Evolutionary conservation across 345 rosid genomes (phyloP).

Genomic region (Salix brachista): DNA sequence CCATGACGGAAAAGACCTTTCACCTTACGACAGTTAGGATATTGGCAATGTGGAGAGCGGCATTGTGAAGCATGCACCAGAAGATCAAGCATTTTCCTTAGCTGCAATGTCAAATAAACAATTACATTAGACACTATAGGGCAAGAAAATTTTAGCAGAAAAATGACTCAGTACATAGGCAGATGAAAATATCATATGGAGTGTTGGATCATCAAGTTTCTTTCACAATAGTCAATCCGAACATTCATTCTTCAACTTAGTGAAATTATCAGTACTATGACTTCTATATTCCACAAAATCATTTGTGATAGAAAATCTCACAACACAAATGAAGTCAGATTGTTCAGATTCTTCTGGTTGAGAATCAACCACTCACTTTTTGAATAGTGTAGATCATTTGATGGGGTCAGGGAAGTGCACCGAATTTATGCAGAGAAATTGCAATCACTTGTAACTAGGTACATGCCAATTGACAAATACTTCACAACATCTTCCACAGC

Average conservation of each 20-base stretch:
- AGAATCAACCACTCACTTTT: too few relatives aligned
- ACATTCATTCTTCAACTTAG: not conserved
- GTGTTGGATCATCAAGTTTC: not conserved
- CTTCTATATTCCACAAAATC: not conserved
- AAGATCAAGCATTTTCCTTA: slow-evolving; percentile 97
- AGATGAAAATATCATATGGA: not conserved
- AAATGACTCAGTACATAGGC: not conserved
- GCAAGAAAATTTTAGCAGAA: not conserved
- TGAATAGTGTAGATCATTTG: not conserved
- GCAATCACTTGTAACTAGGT: not conserved
- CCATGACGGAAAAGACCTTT: slow-evolving; percentile 97
- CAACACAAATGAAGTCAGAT: not conserved
- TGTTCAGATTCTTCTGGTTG: not conserved
- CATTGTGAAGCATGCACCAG: slow-evolving; percentile 97
- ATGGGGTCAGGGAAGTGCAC: not conserved
- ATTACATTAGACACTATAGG: not conserved
- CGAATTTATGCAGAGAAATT: not conserved
- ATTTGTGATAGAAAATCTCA: not conserved
- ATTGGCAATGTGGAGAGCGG: slow-evolving; percentile 74
- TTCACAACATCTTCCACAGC: not conserved
- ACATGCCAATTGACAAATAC: not conserved
- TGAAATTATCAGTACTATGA: not conserved
- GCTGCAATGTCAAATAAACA: slow-evolving; percentile 51
- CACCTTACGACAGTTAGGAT: slow-evolving; percentile 96
- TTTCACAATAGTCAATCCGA: not conserved